phyloP scores from a whole-genome alignment of 345 rosid species.

The Bruguiera sexangula region DNA sequence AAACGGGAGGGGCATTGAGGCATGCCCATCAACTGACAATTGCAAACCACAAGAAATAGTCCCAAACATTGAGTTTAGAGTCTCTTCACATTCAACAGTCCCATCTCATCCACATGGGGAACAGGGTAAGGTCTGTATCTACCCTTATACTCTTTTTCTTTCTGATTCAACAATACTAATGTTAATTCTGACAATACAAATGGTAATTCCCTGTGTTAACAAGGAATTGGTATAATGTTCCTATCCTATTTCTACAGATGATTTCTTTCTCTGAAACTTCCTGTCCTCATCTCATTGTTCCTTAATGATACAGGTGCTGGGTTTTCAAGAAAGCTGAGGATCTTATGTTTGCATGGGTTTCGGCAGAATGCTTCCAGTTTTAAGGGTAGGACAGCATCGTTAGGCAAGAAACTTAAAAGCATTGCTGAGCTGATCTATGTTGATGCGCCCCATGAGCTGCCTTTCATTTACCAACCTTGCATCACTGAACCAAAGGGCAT shows the following conservation, averaged over 20 bases:
- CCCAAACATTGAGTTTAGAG: constrained; percentile 14
- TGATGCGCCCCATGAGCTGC: constrained; percentile 81
- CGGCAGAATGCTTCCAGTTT: constrained; percentile 90
- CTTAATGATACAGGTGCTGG: constrained; percentile 31
- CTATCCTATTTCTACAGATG: neutral
- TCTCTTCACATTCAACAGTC: constrained; percentile 24
- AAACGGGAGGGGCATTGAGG: constrained; percentile 40
- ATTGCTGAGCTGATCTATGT: constrained; percentile 70
- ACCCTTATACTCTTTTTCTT: constrained; percentile 1
- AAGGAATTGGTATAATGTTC: neutral
- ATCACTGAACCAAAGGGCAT: constrained; percentile 5
- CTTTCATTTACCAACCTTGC: constrained; percentile 61
- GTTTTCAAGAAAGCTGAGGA: constrained; percentile 58
- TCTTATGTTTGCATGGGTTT: constrained; percentile 93
- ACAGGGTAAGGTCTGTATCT: constrained; percentile 64
- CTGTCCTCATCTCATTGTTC: constrained; percentile 6
- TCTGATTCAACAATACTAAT: neutral
- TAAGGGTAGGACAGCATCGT: constrained; percentile 89
- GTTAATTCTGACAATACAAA: neutral
- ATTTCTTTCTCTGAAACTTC: neutral
- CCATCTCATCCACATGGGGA: constrained; percentile 29
- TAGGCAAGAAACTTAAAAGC: constrained; percentile 84
- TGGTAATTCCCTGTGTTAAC: constrained; percentile 3
- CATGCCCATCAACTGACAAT: constrained; percentile 21
- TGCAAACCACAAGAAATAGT: constrained; percentile 15